Percentiles rank a stretch among this genome's conserved stretches.
Conservation (phyloP, 2,329 filamentous ascomycete genomes). For the Pseudopithomyces maydicus region DNA sequence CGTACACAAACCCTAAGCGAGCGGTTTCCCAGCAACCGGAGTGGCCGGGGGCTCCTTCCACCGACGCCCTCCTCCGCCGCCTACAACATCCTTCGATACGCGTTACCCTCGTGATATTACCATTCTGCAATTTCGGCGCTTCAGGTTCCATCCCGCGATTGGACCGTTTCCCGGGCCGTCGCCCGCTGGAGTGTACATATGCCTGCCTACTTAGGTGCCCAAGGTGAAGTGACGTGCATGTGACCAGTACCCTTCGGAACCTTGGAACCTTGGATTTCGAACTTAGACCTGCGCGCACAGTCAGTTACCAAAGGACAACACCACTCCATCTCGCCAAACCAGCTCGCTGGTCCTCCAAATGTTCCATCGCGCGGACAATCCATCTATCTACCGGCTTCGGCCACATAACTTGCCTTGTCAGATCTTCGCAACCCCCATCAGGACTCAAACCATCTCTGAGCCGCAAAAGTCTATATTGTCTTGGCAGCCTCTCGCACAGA, state of each 20-base stretch:
- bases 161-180: not conserved
- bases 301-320: constrained; percentile 50
- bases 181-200: constrained; percentile 31
- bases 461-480: constrained; percentile 60
- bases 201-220: no score
- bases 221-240: no score
- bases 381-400: constrained; percentile 46
- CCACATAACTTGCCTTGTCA: constrained; percentile 34
- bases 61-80: not conserved
- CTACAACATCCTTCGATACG: not conserved
- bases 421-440: constrained; percentile 55
- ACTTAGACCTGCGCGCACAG: constrained; percentile 28
- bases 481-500: constrained; percentile 59
- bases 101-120: not conserved
- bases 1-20: constrained; percentile 5
- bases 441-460: constrained; percentile 57
- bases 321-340: constrained; percentile 61
- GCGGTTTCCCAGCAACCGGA: constrained; percentile 1
- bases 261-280: no score
- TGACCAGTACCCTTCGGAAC: no score
- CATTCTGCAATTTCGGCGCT: not conserved
- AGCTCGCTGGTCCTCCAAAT: constrained; percentile 47
- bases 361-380: constrained; percentile 39
- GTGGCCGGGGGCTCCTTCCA: not conserved
- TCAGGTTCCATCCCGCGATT: not conserved